phyloP scores from a whole-genome alignment of 2,329 filamentous ascomycete genomes.

The Aspergillus glaucus region DNA sequence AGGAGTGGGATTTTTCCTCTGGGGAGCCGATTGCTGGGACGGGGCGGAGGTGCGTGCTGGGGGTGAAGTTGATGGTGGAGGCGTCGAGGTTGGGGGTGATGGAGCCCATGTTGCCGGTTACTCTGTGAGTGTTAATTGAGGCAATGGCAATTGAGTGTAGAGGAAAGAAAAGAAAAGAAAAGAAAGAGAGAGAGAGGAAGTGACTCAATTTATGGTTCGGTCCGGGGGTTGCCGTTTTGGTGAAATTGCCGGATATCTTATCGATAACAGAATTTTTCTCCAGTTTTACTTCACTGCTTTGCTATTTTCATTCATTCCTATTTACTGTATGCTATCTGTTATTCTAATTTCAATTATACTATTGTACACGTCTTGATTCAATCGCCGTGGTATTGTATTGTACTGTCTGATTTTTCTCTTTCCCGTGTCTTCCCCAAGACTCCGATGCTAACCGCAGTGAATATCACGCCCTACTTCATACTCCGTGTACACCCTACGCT shows the following conservation, averaged over 20 bases:
- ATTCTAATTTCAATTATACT: no score
- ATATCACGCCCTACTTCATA: no score
- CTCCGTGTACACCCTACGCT: no score
- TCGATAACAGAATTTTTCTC: background rate
- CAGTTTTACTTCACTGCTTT: background rate
- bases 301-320: background rate
- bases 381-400: no score
- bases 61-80: slow-evolving; percentile 35
- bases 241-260: background rate
- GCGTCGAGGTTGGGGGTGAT: slow-evolving; percentile 29
- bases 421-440: no score
- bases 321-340: no score
- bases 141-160: background rate
- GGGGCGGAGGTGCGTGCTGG: slow-evolving; percentile 26
- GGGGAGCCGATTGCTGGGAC: slow-evolving; percentile 35
- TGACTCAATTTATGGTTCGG: background rate
- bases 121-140: background rate
- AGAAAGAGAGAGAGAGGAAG: background rate
- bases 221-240: background rate
- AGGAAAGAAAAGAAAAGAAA: background rate
- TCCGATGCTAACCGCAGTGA: no score
- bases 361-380: no score
- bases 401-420: no score
- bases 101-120: slow-evolving; percentile 23
- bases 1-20: slow-evolving; percentile 34